A percentile compares a stretch with the other conserved stretches of the same genome.
These are phyloP conservation scores for Phytophthora syringae DNA, from an alignment of 352 stramenopile species.

Conservation along the genomic window DNA sequence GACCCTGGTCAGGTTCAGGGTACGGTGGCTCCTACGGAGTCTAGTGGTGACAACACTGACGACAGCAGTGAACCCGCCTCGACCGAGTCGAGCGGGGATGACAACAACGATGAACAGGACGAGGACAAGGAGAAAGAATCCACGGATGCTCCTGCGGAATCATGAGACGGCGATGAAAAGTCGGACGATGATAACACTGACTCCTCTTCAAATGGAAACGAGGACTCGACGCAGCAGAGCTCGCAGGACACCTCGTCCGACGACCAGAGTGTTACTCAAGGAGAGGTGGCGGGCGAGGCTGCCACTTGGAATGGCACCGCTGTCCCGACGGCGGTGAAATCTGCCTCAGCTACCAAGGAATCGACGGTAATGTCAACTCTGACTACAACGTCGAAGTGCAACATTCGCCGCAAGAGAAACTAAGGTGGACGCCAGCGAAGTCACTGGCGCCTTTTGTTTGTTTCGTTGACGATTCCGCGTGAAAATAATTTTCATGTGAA, in stretches of 20 bases:
- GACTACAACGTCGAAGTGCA: conserved; percentile 18
- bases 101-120: background rate
- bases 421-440: conserved; percentile 12
- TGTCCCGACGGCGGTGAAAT: background rate
- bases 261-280: conserved; percentile 22
- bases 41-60: background rate
- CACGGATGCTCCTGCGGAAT: background rate
- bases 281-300: conserved; percentile 19
- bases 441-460: conserved; percentile 19
- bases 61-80: background rate
- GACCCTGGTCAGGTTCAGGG: background rate
- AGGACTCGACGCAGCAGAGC: conserved; percentile 12
- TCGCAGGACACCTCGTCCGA: conserved; percentile 9
- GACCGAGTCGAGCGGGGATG: background rate
- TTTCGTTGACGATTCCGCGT: conserved; percentile 12
- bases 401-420: conserved; percentile 26
- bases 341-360: conserved; percentile 1
- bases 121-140: conserved; percentile 1
- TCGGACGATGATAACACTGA: conserved; percentile 17
- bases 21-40: background rate
- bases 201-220: background rate
- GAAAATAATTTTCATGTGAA: conserved; percentile 9
- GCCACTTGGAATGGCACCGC: conserved; percentile 1
- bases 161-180: conserved; percentile 3
- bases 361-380: background rate